Percentiles rank a stretch among this genome's conserved stretches.
phyloP scores from a whole-genome alignment of 208 protist genomes.

The Leishmania major region DNA sequence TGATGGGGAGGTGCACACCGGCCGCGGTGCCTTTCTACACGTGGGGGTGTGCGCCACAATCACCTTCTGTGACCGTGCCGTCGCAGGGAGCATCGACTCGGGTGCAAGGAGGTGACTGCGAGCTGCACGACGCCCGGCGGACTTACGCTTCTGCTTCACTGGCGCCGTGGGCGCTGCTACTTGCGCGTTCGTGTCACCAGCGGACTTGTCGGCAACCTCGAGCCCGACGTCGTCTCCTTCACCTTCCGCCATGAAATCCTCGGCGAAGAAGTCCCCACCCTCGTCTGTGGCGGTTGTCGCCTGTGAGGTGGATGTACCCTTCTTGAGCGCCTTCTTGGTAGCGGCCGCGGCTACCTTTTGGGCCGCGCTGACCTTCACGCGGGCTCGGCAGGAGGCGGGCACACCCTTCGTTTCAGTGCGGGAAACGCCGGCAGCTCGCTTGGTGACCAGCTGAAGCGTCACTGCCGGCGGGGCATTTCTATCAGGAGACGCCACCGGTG shows the following conservation, averaged over 20 bases:
- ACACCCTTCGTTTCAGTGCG: neutral
- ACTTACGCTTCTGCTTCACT: neutral
- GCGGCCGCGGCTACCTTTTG: neutral
- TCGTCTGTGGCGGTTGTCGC: neutral
- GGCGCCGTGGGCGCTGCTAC: neutral
- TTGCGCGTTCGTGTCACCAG: neutral
- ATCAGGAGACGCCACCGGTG: neutral
- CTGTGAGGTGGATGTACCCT: neutral
- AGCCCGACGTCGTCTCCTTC: neutral
- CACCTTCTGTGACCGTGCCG: slow-evolving; percentile 19
- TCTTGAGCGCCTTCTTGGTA: neutral
- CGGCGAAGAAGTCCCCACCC: neutral
- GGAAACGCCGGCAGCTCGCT: neutral
- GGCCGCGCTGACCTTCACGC: neutral
- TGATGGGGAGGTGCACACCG: neutral
- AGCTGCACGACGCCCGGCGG: neutral
- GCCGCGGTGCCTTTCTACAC: slow-evolving; percentile 1
- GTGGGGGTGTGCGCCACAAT: slow-evolving; percentile 17
- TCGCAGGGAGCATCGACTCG: slow-evolving; percentile 18
- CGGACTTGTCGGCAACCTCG: neutral
- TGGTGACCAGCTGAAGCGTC: neutral
- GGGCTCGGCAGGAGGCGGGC: neutral
- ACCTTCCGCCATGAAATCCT: slow-evolving; percentile 9
- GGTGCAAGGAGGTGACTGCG: slow-evolving; percentile 19
- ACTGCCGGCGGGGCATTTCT: neutral